A percentile compares a stretch with the other conserved stretches of the same genome.
phyloP scores from a whole-genome alignment of 768 basidiomycete genomes.

The Phlegmacium glaucopus region DNA sequence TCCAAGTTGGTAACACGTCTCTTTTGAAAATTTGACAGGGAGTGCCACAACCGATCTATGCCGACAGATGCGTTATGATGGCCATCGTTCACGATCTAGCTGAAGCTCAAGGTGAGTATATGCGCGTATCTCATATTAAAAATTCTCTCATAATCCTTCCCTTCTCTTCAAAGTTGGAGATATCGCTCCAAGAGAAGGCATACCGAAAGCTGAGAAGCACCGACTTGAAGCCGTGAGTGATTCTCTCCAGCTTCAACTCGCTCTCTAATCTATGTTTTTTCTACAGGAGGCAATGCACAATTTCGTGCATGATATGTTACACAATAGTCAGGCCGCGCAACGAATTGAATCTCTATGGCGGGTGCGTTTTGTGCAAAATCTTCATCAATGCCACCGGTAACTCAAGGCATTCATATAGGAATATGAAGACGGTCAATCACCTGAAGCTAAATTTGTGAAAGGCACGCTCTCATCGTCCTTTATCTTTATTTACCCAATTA shows the following conservation, averaged over 20 bases:
- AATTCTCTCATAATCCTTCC: neutral
- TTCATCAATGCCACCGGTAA: neutral
- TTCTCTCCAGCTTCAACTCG: constrained; percentile 33
- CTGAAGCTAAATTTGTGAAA: constrained; percentile 86
- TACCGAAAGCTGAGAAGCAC: constrained; percentile 78
- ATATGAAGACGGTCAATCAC: constrained; percentile 71
- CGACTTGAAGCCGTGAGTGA: constrained; percentile 54
- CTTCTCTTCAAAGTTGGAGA: constrained; percentile 69
- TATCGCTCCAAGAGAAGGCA: constrained; percentile 86
- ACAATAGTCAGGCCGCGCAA: constrained; percentile 62
- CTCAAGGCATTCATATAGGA: constrained; percentile 44
- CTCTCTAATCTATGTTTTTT: constrained; percentile 1
- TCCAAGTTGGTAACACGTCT: constrained; percentile 50
- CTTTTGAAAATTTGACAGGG: neutral
- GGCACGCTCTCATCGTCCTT: constrained; percentile 34
- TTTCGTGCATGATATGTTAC: constrained; percentile 88
- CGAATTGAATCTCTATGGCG: constrained; percentile 71
- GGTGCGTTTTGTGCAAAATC: constrained; percentile 30
- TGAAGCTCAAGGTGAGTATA: constrained; percentile 75
- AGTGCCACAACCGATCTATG: neutral
- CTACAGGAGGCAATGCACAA: constrained; percentile 83
- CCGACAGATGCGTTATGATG: constrained; percentile 78
- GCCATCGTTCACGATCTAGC: constrained; percentile 92
- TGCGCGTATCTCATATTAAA: neutral
- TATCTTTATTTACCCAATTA: neutral